Evolutionary conservation across 2,329 filamentous ascomycete species (phyloP), one percentile per base, ranked within the genome.

Genomic region (Colletotrichum shisoi): DNA sequence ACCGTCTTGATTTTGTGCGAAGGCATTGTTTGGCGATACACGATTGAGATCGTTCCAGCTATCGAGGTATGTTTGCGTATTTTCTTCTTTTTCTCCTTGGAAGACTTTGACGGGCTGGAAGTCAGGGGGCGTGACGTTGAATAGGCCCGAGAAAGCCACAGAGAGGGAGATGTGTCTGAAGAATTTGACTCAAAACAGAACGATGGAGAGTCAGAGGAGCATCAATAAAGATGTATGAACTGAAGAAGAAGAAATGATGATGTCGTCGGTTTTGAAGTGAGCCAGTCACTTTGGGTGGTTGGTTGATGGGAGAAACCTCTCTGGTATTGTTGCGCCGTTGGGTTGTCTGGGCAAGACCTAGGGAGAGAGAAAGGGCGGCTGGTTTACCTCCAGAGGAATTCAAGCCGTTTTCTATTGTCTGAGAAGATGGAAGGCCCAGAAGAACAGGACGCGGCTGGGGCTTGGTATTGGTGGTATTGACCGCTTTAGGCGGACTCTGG

Each of bases 111-210:
- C 56, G 21, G 59, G 21, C 9, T 39, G 46, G 39, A 51, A 34
- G 31, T 52, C 21, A 24, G 31, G 27, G 34, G 62, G 49, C 51
- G 46, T 44, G 46, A 51, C 46, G 17, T 39, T 24, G n/a, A 31
- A 62, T 54, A 53, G 51, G 19, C 34, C 52, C 42, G 42, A 39
- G 19, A 49, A 40, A 27, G 42, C 61, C 45, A 45, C 54, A 31
- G 60, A 17, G 31, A 48, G 39, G 49, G 52, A 39, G 17, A 17
- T 37, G 44, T 51, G 61, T 67, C 54, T 59, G 42, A 56, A 65
- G 39, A 19, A 27, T 57, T 45, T 68, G 65, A 65, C 58, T 68
- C 65, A 68, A 51, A 63, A 63, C 31, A 27, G 15, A 17, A 59
- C 40, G 45, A 64, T 34, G 39, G 27, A 58, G 62, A 65, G 65